Base-by-base conservation (phyloP, 345 rosid species). In the Physaria fendleri region DNA sequence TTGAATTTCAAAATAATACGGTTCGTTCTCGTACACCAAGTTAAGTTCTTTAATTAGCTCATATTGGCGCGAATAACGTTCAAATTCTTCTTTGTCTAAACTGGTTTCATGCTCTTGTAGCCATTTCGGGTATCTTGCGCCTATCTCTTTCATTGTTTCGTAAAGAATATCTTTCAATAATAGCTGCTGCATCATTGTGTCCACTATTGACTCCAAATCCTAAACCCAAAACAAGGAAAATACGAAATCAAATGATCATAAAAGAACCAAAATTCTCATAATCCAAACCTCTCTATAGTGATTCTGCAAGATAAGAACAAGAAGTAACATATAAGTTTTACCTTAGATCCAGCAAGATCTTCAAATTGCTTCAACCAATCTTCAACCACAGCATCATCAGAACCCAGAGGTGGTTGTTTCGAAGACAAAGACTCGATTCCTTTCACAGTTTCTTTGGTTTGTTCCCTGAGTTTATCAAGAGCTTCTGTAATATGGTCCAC, bases 171-270 rank as follows among this genome's bases (percentile, higher is more conserved):
- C 97, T 73, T 93, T 83, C 0, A 96, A 93, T 64, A 93, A 59
- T 66, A 89, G 86, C 55, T 93, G 99, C 50, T 90, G 95, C 99
- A 93, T 93, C 97, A 93, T 93, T 14, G 85, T 90, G 69, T 93
- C 95, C 28, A 93, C 85, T 34, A 93, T 79, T 13, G 96, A 83
- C 74, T 87, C 92, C 92, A 93, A 82, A 59, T 85, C 96, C 96
- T 90, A 65, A 5, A 10, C 55, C 55, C 56, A 45, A 45, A 22
- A 11, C 9, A 35, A 43, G 2, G 14, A 10, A 35, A 4, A 17
- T 25, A 48, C 39, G 44, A 21, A 20, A 33, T 23, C 9, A 17
- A 18, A 39, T 15, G 27, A 7, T 47, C 34, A 14, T 16, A 10
- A 10, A n/a, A n/a, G n/a, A n/a, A n/a, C n/a, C n/a, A n/a, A n/a